These are phyloP conservation scores for Chaetomiaceae sp. DNA, from an alignment of 2,329 filamentous ascomycete species.

Conservation along the genomic window DNA sequence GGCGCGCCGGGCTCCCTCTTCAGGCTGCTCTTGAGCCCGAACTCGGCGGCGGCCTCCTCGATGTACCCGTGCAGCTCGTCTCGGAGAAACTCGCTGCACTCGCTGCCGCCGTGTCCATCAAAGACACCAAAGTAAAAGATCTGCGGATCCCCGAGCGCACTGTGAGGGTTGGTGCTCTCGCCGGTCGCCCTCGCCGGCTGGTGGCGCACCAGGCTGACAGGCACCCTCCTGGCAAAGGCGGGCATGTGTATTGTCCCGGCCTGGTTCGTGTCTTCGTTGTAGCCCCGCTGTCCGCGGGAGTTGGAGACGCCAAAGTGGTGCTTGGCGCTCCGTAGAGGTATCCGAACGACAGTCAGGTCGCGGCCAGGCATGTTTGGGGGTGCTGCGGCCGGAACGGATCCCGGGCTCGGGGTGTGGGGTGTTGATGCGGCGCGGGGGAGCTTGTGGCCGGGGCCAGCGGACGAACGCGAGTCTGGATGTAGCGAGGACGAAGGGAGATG, in stretches of 20 bases:
- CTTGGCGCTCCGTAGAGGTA: constrained; percentile 87
- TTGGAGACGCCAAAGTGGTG: constrained; percentile 86
- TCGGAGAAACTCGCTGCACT: constrained; percentile 81
- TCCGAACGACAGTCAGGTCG: constrained; percentile 90
- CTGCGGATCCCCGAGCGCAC: constrained; percentile 82
- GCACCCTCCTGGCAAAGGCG: constrained; percentile 80
- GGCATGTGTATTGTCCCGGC: constrained; percentile 91
- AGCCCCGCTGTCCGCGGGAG: constrained; percentile 74
- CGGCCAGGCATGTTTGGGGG: constrained; percentile 57
- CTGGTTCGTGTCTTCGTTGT: constrained; percentile 93
- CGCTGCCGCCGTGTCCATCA: constrained; percentile 86
- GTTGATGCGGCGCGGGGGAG: constrained; percentile 79
- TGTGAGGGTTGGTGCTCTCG: constrained; percentile 66
- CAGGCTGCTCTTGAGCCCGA: constrained; percentile 74
- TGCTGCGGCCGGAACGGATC: constrained; percentile 53
- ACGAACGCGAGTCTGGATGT: constrained; percentile 72
- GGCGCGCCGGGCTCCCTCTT: constrained; percentile 37
- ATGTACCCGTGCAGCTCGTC: constrained; percentile 86
- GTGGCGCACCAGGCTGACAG: constrained; percentile 52
- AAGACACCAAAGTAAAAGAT: constrained; percentile 98
- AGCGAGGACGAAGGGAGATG: constrained; percentile 90
- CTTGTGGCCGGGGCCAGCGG: constrained; percentile 69
- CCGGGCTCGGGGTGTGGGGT: constrained; percentile 60
- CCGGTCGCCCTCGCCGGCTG: constrained; percentile 44
- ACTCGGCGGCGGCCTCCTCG: constrained; percentile 70